phyloP scores from a whole-genome alignment of 305 asterid species.

The Solanum aculeatissimum region DNA sequence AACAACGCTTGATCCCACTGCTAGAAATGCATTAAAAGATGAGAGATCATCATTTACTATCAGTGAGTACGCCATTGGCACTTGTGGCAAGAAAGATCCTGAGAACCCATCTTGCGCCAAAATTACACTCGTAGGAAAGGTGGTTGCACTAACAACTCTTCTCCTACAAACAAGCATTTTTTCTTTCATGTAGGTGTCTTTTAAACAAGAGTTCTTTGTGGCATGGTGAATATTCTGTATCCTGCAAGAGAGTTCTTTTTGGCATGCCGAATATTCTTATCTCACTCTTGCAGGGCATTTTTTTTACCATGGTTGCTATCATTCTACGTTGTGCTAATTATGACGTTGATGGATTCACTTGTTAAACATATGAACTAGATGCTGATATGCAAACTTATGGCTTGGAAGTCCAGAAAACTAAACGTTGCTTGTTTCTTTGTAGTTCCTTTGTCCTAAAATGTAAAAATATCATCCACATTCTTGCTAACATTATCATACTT shows the following conservation, averaged over 20 bases:
- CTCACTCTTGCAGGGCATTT: not conserved
- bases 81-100: conserved; percentile 73
- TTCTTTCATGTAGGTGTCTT: not conserved
- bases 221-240: not conserved
- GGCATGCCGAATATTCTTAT: not conserved
- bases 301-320: not conserved
- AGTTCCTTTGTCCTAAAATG: not conserved
- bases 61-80: conserved; percentile 65
- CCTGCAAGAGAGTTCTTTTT: not conserved
- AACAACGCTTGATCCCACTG: conserved; percentile 80
- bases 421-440: not conserved
- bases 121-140: conserved; percentile 84
- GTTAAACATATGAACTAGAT: not conserved
- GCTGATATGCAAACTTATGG: not conserved
- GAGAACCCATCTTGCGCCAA: conserved; percentile 79
- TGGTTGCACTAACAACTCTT: conserved; percentile 3
- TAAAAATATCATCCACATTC: not conserved
- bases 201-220: not conserved
- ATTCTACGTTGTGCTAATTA: not conserved
- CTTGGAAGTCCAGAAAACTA: not conserved
- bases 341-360: not conserved
- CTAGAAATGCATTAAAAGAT: conserved; percentile 57
- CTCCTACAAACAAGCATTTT: not conserved
- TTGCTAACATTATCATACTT: not conserved
- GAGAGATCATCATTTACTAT: conserved; percentile 65